phyloP scores from a whole-genome alignment of 192 early-diverging fungal species.

The Coemansia sp. region DNA sequence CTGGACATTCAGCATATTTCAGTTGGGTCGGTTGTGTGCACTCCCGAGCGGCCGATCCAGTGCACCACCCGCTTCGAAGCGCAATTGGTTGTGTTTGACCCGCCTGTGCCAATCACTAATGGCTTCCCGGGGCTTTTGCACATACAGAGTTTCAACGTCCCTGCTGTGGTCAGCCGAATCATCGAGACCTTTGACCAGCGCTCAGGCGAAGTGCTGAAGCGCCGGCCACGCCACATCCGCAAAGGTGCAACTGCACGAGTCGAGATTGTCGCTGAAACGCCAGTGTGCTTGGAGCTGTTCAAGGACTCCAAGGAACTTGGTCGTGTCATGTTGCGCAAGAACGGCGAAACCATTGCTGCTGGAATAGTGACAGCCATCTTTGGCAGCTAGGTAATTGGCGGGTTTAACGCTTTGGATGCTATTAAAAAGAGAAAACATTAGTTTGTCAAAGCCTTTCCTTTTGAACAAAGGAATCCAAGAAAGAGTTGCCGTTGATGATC shows the following conservation, averaged over 20 bases:
- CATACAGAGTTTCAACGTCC: conserved; percentile 79
- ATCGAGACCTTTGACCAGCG: conserved; percentile 73
- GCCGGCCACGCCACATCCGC: conserved; percentile 67
- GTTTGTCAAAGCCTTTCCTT: neutral
- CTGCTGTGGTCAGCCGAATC: conserved; percentile 74
- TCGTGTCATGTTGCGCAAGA: conserved; percentile 81
- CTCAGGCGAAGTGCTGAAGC: conserved; percentile 82
- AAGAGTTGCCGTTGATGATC: conserved; percentile 80
- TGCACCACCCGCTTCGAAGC: conserved; percentile 75
- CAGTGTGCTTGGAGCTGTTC: conserved; percentile 84
- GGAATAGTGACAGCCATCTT: conserved; percentile 66
- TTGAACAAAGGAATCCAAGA: conserved; percentile 62
- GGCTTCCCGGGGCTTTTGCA: conserved; percentile 88
- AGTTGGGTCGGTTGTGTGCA: conserved; percentile 83
- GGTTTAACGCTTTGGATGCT: neutral
- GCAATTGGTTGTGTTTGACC: conserved; percentile 93
- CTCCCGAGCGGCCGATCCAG: conserved; percentile 65
- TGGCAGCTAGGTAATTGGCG: conserved; percentile 21
- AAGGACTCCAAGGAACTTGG: conserved; percentile 86
- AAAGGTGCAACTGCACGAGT: conserved; percentile 75
- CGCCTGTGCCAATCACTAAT: conserved; percentile 85
- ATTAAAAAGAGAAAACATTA: neutral
- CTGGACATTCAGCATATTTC: conserved; percentile 53
- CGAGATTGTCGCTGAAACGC: conserved; percentile 68
- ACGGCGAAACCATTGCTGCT: conserved; percentile 84